These are phyloP conservation scores for Trametes meyenii DNA, from an alignment of 768 basidiomycete genomes.

Conservation along the genomic window DNA sequence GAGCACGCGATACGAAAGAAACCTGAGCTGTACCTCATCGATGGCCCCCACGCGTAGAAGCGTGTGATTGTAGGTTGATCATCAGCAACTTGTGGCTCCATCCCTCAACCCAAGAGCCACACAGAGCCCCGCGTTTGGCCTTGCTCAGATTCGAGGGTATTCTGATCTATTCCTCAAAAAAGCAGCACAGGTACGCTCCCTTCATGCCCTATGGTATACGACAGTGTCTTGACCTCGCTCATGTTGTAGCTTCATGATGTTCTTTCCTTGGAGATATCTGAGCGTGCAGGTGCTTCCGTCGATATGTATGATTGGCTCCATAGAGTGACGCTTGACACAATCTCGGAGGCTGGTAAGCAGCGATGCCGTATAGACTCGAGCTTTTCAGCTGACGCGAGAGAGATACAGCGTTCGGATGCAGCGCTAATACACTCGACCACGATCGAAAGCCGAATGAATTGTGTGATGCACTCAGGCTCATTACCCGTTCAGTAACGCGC, in stretches of 20 bases:
- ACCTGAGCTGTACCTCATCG: no score
- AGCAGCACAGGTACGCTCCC: constrained; percentile 45
- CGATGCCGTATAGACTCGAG: no score
- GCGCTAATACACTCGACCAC: constrained; percentile 34
- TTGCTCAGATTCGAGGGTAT: no score
- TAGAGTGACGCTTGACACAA: constrained; percentile 43
- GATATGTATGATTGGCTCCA: constrained; percentile 39
- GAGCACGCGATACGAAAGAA: no score
- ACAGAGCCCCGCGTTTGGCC: no score
- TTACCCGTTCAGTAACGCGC: constrained; percentile 24
- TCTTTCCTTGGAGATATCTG: constrained; percentile 33
- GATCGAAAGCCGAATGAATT: constrained; percentile 35
- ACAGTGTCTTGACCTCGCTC: background rate
- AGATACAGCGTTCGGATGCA: constrained; percentile 37
- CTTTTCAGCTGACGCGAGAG: background rate
- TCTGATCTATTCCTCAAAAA: constrained; percentile 56
- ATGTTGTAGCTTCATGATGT: constrained; percentile 25
- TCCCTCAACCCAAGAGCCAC: no score
- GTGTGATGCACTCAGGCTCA: constrained; percentile 32
- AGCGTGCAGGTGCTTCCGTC: constrained; percentile 30
- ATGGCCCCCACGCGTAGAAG: no score
- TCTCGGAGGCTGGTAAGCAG: constrained; percentile 41
- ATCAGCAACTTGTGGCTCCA: no score
- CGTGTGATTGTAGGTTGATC: no score
- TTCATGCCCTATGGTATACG: background rate